Percentiles rank a stretch among this genome's conserved stretches.
Conservation (phyloP, 495 filamentous ascomycete genomes). For the Neurospora sp. region DNA sequence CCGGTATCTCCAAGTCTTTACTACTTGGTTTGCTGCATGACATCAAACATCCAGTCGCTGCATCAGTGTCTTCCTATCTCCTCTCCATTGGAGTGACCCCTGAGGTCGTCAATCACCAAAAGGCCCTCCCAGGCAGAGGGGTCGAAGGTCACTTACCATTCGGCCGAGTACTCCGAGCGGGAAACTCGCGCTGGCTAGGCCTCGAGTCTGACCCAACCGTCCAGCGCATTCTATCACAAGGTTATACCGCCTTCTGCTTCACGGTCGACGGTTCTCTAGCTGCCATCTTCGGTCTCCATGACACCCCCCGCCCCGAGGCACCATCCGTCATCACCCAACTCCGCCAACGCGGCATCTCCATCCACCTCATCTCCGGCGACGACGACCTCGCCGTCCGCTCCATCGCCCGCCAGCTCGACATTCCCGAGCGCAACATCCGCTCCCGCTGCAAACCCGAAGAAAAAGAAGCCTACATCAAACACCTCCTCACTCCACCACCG, state of each 20-base stretch:
- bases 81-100: constrained; percentile 20
- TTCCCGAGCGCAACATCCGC: constrained; percentile 36
- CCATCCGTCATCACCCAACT: constrained; percentile 38
- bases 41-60: constrained; percentile 62
- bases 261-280: constrained; percentile 38
- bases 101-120: constrained; percentile 28
- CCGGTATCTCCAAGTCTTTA: constrained; percentile 9
- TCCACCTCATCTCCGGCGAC: constrained; percentile 65
- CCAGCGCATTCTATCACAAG: constrained; percentile 31
- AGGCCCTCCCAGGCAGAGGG: constrained; percentile 40
- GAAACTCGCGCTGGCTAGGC: constrained; percentile 56
- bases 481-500: constrained; percentile 14
- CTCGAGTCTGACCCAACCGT: constrained; percentile 29
- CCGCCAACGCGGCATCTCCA: constrained; percentile 41
- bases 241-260: constrained; percentile 55
- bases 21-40: constrained; percentile 32
- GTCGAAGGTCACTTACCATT: constrained; percentile 20
- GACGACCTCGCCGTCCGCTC: constrained; percentile 47
- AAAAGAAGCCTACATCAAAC: constrained; percentile 52
- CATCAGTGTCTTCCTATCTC: constrained; percentile 44
- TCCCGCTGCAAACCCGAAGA: constrained; percentile 49
- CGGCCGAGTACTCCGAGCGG: constrained; percentile 36
- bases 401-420: constrained; percentile 43
- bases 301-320: constrained; percentile 51
- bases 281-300: constrained; percentile 52